These are phyloP conservation scores for Fagopyrum esculentum DNA, from an alignment of 148 eudicot genomes.

Conservation along the genomic window DNA sequence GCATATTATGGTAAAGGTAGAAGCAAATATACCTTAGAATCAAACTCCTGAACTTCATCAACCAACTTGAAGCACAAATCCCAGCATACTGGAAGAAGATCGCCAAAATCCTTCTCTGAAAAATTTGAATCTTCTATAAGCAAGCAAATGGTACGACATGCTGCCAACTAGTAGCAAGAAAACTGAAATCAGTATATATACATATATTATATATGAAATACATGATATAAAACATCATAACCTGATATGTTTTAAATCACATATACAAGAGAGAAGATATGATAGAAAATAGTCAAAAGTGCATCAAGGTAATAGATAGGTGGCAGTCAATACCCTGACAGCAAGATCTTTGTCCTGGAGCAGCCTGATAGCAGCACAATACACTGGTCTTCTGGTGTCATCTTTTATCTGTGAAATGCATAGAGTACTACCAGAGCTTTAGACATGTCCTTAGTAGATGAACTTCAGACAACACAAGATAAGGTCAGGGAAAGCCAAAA, in stretches of 20 bases:
- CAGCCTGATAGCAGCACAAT: conserved; percentile 83
- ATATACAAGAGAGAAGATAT: background rate
- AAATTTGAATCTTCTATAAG: conserved; percentile 92
- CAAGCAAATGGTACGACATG: conserved; percentile 74
- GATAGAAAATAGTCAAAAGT: background rate
- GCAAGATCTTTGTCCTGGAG: conserved; percentile 90
- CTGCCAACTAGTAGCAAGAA: conserved; percentile 60
- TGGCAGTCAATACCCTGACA: conserved; percentile 59
- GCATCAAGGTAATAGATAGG: background rate
- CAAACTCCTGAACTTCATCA: conserved; percentile 90
- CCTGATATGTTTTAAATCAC: background rate
- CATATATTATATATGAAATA: conserved; percentile 10
- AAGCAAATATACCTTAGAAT: conserved; percentile 66
- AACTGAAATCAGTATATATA: background rate
- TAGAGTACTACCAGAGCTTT: background rate
- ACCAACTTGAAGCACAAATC: conserved; percentile 77
- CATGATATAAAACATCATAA: background rate
- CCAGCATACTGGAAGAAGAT: conserved; percentile 93
- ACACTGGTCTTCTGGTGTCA: conserved; percentile 82
- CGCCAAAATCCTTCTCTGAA: conserved; percentile 69
- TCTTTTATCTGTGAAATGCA: conserved; percentile 57
- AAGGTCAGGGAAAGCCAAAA: conserved; percentile 8
- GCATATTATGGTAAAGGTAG: conserved; percentile 1
- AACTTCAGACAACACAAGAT: conserved; percentile 7
- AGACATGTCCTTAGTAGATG: background rate